A percentile compares a stretch with the other conserved stretches of the same genome.
These are phyloP conservation scores for Colletotrichum magnum DNA, from an alignment of 2,329 filamentous ascomycete genomes.

Conservation along the genomic window DNA sequence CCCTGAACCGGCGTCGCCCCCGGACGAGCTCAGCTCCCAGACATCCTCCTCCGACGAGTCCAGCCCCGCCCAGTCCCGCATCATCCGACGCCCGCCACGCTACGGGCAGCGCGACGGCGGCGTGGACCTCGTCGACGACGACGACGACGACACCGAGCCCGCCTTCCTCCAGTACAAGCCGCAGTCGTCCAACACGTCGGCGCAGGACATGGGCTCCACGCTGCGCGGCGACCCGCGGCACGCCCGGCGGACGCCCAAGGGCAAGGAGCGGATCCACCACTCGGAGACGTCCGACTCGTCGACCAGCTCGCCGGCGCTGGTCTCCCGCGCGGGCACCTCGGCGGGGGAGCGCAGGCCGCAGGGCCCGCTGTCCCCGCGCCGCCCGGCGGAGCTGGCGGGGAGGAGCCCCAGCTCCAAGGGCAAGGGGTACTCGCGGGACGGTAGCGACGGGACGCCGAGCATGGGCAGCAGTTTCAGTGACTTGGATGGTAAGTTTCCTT, in stretches of 20 bases:
- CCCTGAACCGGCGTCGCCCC: slow-evolving; percentile 49
- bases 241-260: slow-evolving; percentile 48
- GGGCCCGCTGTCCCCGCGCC: slow-evolving; percentile 70
- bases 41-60: slow-evolving; percentile 64
- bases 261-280: slow-evolving; percentile 56
- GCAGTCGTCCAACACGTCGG: slow-evolving; percentile 51
- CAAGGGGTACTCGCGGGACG: slow-evolving; percentile 69
- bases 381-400: slow-evolving; percentile 70
- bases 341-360: slow-evolving; percentile 52
- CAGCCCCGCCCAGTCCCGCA: slow-evolving; percentile 69
- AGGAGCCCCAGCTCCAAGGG: slow-evolving; percentile 66
- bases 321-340: slow-evolving; percentile 46
- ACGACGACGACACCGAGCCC: slow-evolving; percentile 67
- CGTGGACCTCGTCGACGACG: slow-evolving; percentile 49
- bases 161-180: slow-evolving; percentile 67
- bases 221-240: slow-evolving; percentile 61
- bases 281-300: slow-evolving; percentile 77
- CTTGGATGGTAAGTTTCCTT: slow-evolving; percentile 73
- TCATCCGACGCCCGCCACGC: slow-evolving; percentile 71
- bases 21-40: slow-evolving; percentile 54
- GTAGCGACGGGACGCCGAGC: slow-evolving; percentile 81
- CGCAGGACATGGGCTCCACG: slow-evolving; percentile 67
- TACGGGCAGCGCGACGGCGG: slow-evolving; percentile 53
- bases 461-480: slow-evolving; percentile 92
- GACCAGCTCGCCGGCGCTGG: slow-evolving; percentile 63